A percentile compares a stretch with the other conserved stretches of the same genome.
phyloP scores from a whole-genome alignment of 768 basidiomycete genomes.

The Boletus reticulatus region DNA sequence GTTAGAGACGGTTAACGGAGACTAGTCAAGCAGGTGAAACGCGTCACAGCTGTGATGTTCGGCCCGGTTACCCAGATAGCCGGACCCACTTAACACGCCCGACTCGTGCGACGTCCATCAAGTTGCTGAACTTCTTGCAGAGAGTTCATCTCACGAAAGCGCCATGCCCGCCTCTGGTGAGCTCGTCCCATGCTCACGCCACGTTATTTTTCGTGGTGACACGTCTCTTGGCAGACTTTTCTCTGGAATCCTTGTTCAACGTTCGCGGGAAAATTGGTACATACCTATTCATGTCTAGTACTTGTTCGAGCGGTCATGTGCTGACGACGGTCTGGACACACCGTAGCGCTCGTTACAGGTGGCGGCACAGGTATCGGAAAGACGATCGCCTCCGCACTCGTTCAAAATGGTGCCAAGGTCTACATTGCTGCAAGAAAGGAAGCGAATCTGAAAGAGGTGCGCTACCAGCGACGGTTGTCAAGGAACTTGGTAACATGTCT shows the following conservation, averaged over 20 bases:
- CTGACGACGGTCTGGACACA: neutral
- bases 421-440: slow-evolving; percentile 90
- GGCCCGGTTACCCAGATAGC: neutral
- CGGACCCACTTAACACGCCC: neutral
- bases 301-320: neutral
- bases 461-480: slow-evolving; percentile 35
- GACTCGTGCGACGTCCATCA: neutral
- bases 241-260: slow-evolving; percentile 54
- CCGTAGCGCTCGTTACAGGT: slow-evolving; percentile 74
- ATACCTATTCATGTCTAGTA: slow-evolving; percentile 9
- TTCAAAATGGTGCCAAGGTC: slow-evolving; percentile 83
- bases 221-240: slow-evolving; percentile 41
- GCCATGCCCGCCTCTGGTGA: slow-evolving; percentile 17
- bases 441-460: slow-evolving; percentile 69
- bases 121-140: neutral
- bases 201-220: neutral
- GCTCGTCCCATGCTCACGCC: neutral
- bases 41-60: neutral
- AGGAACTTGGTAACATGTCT: neutral
- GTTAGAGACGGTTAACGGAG: too few relatives aligned
- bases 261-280: slow-evolving; percentile 69
- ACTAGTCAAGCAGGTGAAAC: too few relatives aligned
- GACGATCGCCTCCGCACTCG: slow-evolving; percentile 81
- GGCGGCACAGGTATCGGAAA: slow-evolving; percentile 83
- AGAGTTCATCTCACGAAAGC: neutral